Conservation (phyloP, 2,329 filamentous ascomycete genomes). For the Aspergillus luchuensis region DNA sequence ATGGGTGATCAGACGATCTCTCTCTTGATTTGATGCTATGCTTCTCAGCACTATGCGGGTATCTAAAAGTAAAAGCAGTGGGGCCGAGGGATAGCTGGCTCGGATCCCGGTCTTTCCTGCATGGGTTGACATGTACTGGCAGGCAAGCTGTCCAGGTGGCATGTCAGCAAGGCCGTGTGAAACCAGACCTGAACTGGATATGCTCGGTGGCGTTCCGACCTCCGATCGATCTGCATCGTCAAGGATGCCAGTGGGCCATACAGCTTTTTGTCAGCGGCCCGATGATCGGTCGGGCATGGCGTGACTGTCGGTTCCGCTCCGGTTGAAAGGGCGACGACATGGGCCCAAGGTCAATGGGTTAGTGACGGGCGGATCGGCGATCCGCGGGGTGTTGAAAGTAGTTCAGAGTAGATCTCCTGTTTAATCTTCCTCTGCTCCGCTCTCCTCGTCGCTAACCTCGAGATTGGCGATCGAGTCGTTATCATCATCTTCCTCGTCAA, state of each 20-base stretch:
- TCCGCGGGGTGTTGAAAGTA: conserved; percentile 4
- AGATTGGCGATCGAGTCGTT: conserved; percentile 47
- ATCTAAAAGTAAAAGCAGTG: conserved; percentile 21
- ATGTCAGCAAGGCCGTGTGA: conserved; percentile 18
- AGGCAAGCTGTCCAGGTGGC: conserved; percentile 12
- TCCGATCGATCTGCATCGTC: conserved; percentile 4
- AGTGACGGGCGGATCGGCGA: conserved; percentile 1
- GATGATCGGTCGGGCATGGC: conserved; percentile 5
- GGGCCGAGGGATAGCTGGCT: neutral
- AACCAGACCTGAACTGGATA: conserved; percentile 14
- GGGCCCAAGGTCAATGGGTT: neutral
- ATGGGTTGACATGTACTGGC: conserved; percentile 11
- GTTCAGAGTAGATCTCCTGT: neutral
- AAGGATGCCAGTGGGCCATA: conserved; percentile 3
- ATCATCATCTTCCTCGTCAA: conserved; percentile 45
- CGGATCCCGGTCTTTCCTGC: neutral
- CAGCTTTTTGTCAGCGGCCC: conserved; percentile 13
- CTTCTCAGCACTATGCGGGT: conserved; percentile 20
- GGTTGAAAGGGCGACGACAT: neutral
- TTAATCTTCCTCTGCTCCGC: conserved; percentile 48
- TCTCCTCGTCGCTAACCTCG: conserved; percentile 46
- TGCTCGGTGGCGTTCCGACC: conserved; percentile 7
- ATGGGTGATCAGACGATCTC: neutral
- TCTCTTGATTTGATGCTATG: conserved; percentile 8
- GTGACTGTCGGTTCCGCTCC: conserved; percentile 3